Base-by-base conservation (phyloP, 495 filamentous ascomycete species). In the Poronia punctata region DNA sequence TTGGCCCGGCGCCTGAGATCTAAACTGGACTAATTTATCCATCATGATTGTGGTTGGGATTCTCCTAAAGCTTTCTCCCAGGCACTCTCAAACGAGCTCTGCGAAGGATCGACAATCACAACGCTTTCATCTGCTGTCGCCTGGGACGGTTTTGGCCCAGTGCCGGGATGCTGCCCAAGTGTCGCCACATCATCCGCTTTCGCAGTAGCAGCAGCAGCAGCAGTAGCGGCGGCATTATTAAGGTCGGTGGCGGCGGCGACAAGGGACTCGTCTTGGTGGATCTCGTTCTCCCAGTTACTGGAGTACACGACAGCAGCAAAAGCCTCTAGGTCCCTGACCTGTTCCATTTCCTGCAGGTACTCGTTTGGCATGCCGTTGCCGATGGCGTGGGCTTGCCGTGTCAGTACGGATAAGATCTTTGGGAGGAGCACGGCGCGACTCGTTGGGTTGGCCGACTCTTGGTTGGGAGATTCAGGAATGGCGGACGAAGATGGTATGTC, bases 251-350 rank as follows among this genome's bases (percentile, higher is more conserved):
- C 50, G 5, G 46, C 45, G 8, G 45, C 46, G 26, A 48, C 46
- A 6, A 52, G 48, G 21, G 61, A 60, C 9, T 55, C 57, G 4
- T 65, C 59, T 17, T 51, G 58, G 36, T 76, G 78, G 34, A 83
- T 78, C 53, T 94, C 86, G 44, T 83, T 70, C 54, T 75, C 66
- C 74, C 74, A 95, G 61, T 95, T 94, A 35, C 84, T 89, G 43
- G 83, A 88, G 57, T 95, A 97, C 20, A 97, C 85, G 6, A 96
- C 83, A 1, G 92, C 90, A 4, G 90, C 86, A 49, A 97, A 96
- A 0, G 85, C 89, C 52, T 93, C 86, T n/a, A 97, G 68, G 46
- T 96, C 88, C 9, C 75, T 74, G 8, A 92, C 87, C 33, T 72
- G 59, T 51, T 96, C 90, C 75, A 90, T 86, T 1, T 75, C 82